Percentiles rank a stretch among this genome's conserved stretches.
These are phyloP conservation scores for Diaporthe batatas DNA, from an alignment of 2,329 filamentous ascomycete species.

Conservation along the genomic window DNA sequence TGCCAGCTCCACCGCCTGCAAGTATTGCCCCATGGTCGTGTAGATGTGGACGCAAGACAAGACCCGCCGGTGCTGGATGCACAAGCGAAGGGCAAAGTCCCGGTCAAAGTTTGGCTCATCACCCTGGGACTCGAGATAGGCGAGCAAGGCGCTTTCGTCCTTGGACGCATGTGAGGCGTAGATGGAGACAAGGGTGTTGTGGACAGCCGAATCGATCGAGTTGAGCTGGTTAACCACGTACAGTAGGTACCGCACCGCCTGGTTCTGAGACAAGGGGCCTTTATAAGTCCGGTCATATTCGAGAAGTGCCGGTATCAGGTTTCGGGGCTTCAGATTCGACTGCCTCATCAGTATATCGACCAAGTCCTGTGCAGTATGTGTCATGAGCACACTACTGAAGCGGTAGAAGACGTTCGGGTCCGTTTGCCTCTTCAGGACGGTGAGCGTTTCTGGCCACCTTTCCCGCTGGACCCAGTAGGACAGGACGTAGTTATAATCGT, in stretches of 20 bases:
- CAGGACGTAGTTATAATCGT: conserved; percentile 94
- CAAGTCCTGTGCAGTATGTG: conserved; percentile 83
- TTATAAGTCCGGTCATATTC: conserved; percentile 89
- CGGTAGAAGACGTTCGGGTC: conserved; percentile 95
- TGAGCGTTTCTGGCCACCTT: conserved; percentile 87
- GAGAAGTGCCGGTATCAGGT: conserved; percentile 91
- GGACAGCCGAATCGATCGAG: conserved; percentile 86
- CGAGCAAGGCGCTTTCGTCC: conserved; percentile 87
- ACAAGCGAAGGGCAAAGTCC: conserved; percentile 94
- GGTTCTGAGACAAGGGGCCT: conserved; percentile 80
- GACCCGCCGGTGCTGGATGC: conserved; percentile 93
- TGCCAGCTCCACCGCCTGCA: conserved; percentile 92
- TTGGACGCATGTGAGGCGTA: conserved; percentile 88
- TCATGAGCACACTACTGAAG: conserved; percentile 97
- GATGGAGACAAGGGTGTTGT: conserved; percentile 97
- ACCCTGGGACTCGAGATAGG: conserved; percentile 91
- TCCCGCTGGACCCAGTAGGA: conserved; percentile 98
- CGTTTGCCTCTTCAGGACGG: conserved; percentile 92
- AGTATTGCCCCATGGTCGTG: conserved; percentile 94
- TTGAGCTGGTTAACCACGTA: conserved; percentile 91
- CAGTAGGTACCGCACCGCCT: conserved; percentile 92
- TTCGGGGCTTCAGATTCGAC: conserved; percentile 84
- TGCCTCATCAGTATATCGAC: conserved; percentile 98
- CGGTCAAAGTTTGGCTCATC: conserved; percentile 90
- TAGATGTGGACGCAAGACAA: conserved; percentile 98